phyloP scores from a whole-genome alignment of 2,329 filamentous ascomycete species.

The Aspergillus cejpii region DNA sequence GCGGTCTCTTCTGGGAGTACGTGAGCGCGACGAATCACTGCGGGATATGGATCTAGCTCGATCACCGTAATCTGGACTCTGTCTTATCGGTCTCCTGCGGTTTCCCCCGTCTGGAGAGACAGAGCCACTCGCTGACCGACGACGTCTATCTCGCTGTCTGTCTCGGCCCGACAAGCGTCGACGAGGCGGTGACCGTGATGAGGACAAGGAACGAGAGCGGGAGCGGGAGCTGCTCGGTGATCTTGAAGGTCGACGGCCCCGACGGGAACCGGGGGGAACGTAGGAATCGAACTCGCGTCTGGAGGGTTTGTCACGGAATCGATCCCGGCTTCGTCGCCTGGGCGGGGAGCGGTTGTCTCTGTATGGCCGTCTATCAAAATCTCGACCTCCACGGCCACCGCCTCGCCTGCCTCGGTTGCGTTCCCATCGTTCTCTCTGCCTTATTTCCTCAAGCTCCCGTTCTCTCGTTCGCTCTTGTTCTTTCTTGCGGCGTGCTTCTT shows the following conservation, averaged over 20 bases:
- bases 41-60: slow-evolving; percentile 46
- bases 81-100: slow-evolving; percentile 32
- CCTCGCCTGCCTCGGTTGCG: slow-evolving; percentile 34
- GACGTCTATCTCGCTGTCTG: slow-evolving; percentile 26
- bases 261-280: slow-evolving; percentile 43
- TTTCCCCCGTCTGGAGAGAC: slow-evolving; percentile 36
- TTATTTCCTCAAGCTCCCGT: slow-evolving; percentile 60
- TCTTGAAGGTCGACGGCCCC: slow-evolving; percentile 35
- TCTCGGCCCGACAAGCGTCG: slow-evolving; percentile 22
- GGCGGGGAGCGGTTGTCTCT: slow-evolving; percentile 49
- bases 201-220: slow-evolving; percentile 28
- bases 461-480: slow-evolving; percentile 67
- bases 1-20: slow-evolving; percentile 46
- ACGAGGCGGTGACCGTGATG: slow-evolving; percentile 28
- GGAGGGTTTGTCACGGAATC: slow-evolving; percentile 41
- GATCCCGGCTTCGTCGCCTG: slow-evolving; percentile 44
- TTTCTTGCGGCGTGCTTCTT: slow-evolving; percentile 63
- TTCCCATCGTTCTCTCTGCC: slow-evolving; percentile 49
- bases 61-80: slow-evolving; percentile 40
- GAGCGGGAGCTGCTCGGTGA: slow-evolving; percentile 30
- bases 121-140: slow-evolving; percentile 33
- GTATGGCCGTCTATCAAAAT: slow-evolving; percentile 45
- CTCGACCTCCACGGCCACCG: slow-evolving; percentile 32
- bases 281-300: slow-evolving; percentile 53
- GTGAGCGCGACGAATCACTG: slow-evolving; percentile 50